Percentiles rank a stretch among this genome's conserved stretches.
Conservation (phyloP, 257 asterid species). For the Scutellaria minor region DNA sequence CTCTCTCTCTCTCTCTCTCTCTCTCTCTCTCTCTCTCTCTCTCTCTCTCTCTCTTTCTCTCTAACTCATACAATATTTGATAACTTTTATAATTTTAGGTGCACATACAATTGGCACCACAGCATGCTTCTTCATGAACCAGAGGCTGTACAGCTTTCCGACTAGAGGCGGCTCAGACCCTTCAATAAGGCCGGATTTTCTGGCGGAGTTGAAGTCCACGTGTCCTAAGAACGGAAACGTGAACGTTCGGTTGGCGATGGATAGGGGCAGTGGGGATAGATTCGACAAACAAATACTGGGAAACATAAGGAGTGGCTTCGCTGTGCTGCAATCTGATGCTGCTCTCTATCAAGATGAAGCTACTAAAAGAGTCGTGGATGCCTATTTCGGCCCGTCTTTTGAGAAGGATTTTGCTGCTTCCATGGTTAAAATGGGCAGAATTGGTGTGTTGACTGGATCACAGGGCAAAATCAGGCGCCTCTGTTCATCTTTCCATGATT, state of each 20-base stretch:
- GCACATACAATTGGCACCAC: conserved; percentile 91
- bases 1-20: too few species aligned
- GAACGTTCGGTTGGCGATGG: conserved; percentile 63
- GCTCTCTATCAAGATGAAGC: conserved; percentile 58
- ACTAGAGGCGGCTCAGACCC: conserved; percentile 68
- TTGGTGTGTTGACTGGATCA: conserved; percentile 64
- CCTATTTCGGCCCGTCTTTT: conserved; percentile 68
- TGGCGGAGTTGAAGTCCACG: conserved; percentile 57
- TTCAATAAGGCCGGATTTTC: conserved; percentile 57
- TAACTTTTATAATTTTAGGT: conserved; percentile 38
- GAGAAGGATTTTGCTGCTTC: conserved; percentile 69
- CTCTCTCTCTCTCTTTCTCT: too few species aligned
- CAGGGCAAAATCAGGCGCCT: conserved; percentile 76
- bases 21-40: too few species aligned
- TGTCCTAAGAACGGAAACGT: conserved; percentile 64
- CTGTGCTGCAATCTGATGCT: conserved; percentile 79
- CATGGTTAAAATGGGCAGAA: conserved; percentile 77
- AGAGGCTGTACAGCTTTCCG: conserved; percentile 67
- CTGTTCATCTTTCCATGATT: conserved; percentile 55
- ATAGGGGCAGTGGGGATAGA: conserved; percentile 50
- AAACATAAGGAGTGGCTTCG: conserved; percentile 68
- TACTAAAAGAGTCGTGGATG: conserved; percentile 65
- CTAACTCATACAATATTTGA: background rate
- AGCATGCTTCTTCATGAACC: conserved; percentile 91
- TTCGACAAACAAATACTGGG: conserved; percentile 64